phyloP scores from a whole-genome alignment of 306 rosid genomes.

The Sphenostylis stenocarpa region DNA sequence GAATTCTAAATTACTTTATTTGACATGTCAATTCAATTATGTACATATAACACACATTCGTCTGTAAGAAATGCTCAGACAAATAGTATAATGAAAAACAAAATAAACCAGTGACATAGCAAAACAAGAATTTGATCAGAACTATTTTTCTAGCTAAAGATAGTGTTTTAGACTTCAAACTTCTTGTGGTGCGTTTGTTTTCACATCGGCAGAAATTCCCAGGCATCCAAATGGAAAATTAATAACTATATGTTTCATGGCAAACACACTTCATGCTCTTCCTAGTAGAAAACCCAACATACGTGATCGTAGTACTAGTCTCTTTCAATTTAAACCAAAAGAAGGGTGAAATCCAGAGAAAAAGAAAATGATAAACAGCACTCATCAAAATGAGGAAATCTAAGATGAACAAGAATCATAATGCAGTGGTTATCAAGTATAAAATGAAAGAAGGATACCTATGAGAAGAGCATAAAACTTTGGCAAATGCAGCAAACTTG shows the following conservation, averaged over 20 bases:
- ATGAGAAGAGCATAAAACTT: slow-evolving; percentile 71
- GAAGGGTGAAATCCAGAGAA: neutral
- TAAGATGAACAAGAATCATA: neutral
- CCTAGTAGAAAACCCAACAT: neutral
- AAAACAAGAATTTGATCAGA: neutral
- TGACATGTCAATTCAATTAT: slow-evolving; percentile 6
- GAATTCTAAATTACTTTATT: slow-evolving; percentile 1
- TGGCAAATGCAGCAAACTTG: slow-evolving; percentile 65
- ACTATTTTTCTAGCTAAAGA: neutral
- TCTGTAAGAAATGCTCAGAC: slow-evolving; percentile 1
- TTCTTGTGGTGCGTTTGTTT: neutral
- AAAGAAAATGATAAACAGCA: neutral
- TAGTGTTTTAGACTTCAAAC: neutral
- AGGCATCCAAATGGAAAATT: neutral
- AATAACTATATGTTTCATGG: neutral
- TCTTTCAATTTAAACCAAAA: neutral
- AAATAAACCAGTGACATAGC: neutral
- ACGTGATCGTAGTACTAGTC: neutral
- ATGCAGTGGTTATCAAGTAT: slow-evolving; percentile 6
- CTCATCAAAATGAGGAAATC: neutral
- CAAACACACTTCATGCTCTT: neutral
- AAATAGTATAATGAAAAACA: neutral
- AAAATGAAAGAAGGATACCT: slow-evolving; percentile 46
- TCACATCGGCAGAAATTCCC: neutral
- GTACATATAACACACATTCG: neutral